Base-by-base conservation (phyloP, 345 rosid genomes). In the Leavenworthia alabamica region DNA sequence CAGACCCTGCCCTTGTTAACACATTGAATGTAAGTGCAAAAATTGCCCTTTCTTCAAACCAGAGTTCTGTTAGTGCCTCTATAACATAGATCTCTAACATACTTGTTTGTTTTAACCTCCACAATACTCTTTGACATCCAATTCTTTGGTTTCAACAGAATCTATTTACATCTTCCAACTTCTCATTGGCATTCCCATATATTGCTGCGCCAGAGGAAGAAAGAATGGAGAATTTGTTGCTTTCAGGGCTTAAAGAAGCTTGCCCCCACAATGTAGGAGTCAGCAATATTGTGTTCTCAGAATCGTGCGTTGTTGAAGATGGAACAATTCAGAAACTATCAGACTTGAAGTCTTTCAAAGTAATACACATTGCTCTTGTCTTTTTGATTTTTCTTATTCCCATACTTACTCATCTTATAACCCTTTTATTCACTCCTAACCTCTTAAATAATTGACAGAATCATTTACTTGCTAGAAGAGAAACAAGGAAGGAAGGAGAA, bases 141-240 rank as follows among this genome's bases (percentile, higher is more conserved):
- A 29, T 31, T 22, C 16, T 80, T 19, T 56, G 62, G 62, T n/a
- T 60, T 67, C 49, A 24, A 62, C 86, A 93, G 97, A 83, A 26
- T 48, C 83, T 85, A 7, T 84, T 68, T 73, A 70, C 73, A 10
- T 70, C 62, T 32, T 84, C 97, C 70, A 93, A 86, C 66, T 86
- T 86, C 71, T 93, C 99, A 49, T 46, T 89, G 95, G 99, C 92
- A 24, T 93, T 89, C 71, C 99, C 97, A 10, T 93, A 82, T 53
- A 81, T 93, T 74, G 57, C 81, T 68, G 70, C 87, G 27, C 76
- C 88, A n/a, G 81, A 77, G 73, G 84, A 83, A 67, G 87, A 86
- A 75, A 73, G 83, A 41, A 80, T 93, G 82, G 96, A 87, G 73
- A 77, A 41, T 57, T 71, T 78, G 29, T 81, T 93, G 80, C 67